Evolutionary conservation across 805 yeast species (phyloP).

Genomic region (Wickerhamiella kurtzmanii): DNA sequence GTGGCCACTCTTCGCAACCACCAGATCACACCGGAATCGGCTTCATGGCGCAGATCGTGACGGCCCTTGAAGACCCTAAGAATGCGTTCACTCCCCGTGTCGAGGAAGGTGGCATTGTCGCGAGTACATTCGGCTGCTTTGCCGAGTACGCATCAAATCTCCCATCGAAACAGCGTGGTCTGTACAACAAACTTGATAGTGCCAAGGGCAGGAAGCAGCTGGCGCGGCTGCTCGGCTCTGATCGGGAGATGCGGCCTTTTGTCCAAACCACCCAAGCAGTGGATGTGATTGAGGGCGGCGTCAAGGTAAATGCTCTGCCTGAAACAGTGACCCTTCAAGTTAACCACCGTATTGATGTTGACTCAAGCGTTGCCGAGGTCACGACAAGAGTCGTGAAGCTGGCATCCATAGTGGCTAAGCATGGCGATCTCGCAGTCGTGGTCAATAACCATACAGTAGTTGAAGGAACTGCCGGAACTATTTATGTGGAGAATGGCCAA

Average conservation of each 20-base stretch:
- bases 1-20: conserved; percentile 74
- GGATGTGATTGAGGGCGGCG: conserved; percentile 57
- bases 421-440: conserved; percentile 33
- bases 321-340: conserved; percentile 41
- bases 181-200: background rate
- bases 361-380: conserved; percentile 34
- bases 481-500: conserved; percentile 7
- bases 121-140: conserved; percentile 39
- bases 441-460: background rate
- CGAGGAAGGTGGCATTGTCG: conserved; percentile 30
- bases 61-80: conserved; percentile 35
- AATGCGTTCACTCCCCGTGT: conserved; percentile 39
- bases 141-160: conserved; percentile 36
- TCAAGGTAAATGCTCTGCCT: conserved; percentile 65
- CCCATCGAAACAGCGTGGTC: conserved; percentile 18
- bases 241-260: conserved; percentile 26
- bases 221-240: conserved; percentile 10
- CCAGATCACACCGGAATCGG: conserved; percentile 77
- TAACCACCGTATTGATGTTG: conserved; percentile 55
- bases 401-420: conserved; percentile 30
- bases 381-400: conserved; percentile 28
- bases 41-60: conserved; percentile 45
- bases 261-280: conserved; percentile 55
- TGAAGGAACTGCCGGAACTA: background rate
- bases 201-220: background rate